A percentile compares a stretch with the other conserved stretches of the same genome.
These are phyloP conservation scores for Pichia gijzeniarum DNA, from an alignment of 805 yeast genomes.

Conservation along the genomic window DNA sequence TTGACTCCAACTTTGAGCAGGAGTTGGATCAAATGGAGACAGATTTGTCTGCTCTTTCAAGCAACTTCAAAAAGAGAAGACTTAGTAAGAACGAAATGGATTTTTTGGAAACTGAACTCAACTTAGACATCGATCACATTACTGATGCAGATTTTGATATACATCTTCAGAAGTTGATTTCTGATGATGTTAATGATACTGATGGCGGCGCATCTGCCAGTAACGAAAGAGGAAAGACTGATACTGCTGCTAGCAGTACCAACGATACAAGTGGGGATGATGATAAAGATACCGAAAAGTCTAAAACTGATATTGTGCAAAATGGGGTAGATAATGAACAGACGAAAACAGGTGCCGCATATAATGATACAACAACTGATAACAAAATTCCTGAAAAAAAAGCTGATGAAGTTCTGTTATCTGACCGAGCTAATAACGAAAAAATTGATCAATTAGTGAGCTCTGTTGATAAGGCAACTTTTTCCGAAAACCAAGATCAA, in stretches of 20 bases:
- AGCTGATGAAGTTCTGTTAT: background rate
- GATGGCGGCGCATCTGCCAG: background rate
- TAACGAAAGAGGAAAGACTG: background rate
- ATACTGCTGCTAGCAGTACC: background rate
- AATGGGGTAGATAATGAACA: background rate
- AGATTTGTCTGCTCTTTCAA: conserved; percentile 5
- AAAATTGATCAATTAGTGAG: background rate
- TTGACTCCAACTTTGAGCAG: conserved; percentile 10
- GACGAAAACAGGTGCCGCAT: background rate
- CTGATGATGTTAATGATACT: conserved; percentile 6
- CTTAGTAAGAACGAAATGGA: conserved; percentile 17
- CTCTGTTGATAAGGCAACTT: too few species aligned
- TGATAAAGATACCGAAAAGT: too few species aligned
- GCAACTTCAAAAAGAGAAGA: conserved; percentile 11
- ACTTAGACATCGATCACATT: conserved; percentile 22
- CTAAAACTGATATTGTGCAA: background rate
- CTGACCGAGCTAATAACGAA: background rate
- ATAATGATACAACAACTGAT: background rate
- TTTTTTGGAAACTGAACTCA: conserved; percentile 21
- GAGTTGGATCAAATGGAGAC: conserved; percentile 15
- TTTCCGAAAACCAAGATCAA: background rate
- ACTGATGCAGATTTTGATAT: conserved; percentile 27
- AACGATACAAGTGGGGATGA: too few species aligned
- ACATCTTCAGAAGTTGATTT: conserved; percentile 25
- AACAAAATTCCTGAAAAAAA: too few species aligned